Conservation (phyloP, 2,329 filamentous ascomycete species). For the Calonectria pauciramosa region DNA sequence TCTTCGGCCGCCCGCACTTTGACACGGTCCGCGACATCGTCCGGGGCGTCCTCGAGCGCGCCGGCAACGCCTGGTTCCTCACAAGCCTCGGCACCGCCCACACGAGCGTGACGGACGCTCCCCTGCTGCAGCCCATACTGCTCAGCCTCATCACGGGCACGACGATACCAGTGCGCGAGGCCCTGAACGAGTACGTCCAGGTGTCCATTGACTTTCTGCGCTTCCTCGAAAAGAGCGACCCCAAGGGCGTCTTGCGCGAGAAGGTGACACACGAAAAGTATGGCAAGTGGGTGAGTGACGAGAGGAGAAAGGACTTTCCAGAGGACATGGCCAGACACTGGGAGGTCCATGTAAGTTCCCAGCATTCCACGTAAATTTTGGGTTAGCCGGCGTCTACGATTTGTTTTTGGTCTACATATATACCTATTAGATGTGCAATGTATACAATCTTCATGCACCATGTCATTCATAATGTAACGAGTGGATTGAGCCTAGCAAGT, state of each 20-base stretch:
- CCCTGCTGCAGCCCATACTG: constrained; percentile 72
- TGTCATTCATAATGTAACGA: not conserved
- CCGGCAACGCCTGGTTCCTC: constrained; percentile 66
- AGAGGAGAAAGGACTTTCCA: constrained; percentile 49
- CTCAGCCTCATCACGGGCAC: constrained; percentile 74
- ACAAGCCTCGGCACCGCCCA: constrained; percentile 70
- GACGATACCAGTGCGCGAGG: constrained; percentile 68
- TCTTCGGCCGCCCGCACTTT: constrained; percentile 76
- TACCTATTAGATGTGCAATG: constrained; percentile 27
- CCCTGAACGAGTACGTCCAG: constrained; percentile 71
- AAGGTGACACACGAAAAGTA: constrained; percentile 59
- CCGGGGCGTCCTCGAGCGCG: constrained; percentile 57
- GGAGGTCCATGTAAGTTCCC: constrained; percentile 58
- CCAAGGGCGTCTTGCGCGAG: constrained; percentile 63
- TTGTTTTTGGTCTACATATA: constrained; percentile 17
- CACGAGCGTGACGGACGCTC: constrained; percentile 76
- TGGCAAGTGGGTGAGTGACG: constrained; percentile 56
- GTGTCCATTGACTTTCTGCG: constrained; percentile 70
- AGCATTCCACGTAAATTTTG: constrained; percentile 23
- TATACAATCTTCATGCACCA: constrained; percentile 13
- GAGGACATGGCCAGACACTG: constrained; percentile 54
- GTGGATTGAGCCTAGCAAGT: not conserved
- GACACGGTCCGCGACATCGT: constrained; percentile 72
- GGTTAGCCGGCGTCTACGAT: constrained; percentile 23
- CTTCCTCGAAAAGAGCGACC: constrained; percentile 58